A percentile compares a stretch with the other conserved stretches of the same genome.
Conservation (phyloP, 2,329 filamentous ascomycete genomes). For the Hypocrella siamensis region DNA sequence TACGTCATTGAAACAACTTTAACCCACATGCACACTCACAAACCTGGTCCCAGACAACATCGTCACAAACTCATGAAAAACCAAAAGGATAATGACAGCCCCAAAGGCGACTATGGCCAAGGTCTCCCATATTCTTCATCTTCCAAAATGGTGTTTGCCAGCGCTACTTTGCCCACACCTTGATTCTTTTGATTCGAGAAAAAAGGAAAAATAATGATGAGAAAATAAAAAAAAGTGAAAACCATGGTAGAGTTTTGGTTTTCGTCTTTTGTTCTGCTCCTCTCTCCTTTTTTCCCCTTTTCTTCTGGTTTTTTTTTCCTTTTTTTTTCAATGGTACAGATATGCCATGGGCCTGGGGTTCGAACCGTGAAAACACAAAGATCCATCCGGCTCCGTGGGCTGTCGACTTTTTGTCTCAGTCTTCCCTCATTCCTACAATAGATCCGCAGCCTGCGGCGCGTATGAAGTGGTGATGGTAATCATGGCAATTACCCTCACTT, state of each 20-base stretch:
- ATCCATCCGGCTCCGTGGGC: conserved; percentile 3
- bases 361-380: conserved; percentile 4
- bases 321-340: conserved; percentile 18
- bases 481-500: conserved; percentile 11
- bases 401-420: too few species aligned
- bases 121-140: too few species aligned
- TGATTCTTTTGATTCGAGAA: background rate
- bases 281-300: background rate
- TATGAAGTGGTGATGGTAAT: conserved; percentile 16
- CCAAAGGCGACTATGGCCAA: too few species aligned
- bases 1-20: too few species aligned
- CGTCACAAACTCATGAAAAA: too few species aligned
- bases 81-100: too few species aligned
- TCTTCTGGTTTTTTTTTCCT: background rate
- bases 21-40: too few species aligned
- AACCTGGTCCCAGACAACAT: too few species aligned
- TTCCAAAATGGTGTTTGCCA: too few species aligned
- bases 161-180: background rate
- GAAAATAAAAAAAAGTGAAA: background rate
- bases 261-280: background rate
- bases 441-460: conserved; percentile 5
- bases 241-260: too few species aligned
- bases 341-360: conserved; percentile 11
- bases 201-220: background rate
- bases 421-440: conserved; percentile 4